Percentiles rank a stretch among this genome's conserved stretches.
These are phyloP conservation scores for Kluyveromyces dobzhanskii DNA, from an alignment of 805 yeast genomes.

Conservation along the genomic window DNA sequence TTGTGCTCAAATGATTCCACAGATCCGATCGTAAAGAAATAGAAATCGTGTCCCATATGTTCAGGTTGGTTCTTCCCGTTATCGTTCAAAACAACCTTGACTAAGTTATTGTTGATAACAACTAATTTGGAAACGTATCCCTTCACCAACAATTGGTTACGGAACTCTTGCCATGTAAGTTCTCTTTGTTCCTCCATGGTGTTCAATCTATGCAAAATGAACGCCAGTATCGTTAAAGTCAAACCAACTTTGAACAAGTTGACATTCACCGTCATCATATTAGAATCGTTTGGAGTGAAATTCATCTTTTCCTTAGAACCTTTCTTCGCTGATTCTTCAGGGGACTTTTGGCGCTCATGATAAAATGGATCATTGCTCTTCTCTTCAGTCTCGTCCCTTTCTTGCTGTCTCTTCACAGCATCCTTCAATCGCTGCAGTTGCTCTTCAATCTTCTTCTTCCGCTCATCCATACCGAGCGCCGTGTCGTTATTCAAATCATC, in stretches of 20 bases:
- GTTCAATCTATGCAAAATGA: slow-evolving; percentile 25
- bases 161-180: slow-evolving; percentile 88
- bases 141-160: slow-evolving; percentile 61
- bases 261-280: slow-evolving; percentile 25
- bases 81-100: slow-evolving; percentile 59
- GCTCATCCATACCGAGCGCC: slow-evolving; percentile 11
- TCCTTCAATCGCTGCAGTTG: slow-evolving; percentile 19
- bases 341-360: slow-evolving; percentile 8
- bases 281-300: slow-evolving; percentile 22
- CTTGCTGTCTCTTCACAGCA: slow-evolving; percentile 17
- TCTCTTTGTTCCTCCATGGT: slow-evolving; percentile 36
- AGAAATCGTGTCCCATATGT: slow-evolving; percentile 28
- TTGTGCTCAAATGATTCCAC: slow-evolving; percentile 81
- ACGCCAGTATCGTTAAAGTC: slow-evolving; percentile 26
- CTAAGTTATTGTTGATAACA: slow-evolving; percentile 71
- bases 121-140: slow-evolving; percentile 66
- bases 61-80: slow-evolving; percentile 45
- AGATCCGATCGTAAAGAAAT: slow-evolving; percentile 76
- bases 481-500: slow-evolving; percentile 14
- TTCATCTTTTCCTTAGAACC: slow-evolving; percentile 14
- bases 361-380: slow-evolving; percentile 4
- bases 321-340: slow-evolving; percentile 7
- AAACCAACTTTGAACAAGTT: slow-evolving; percentile 30
- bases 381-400: slow-evolving; percentile 4
- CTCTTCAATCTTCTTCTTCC: slow-evolving; percentile 18